These are phyloP conservation scores for Exophiala sideris DNA, from an alignment of 2,329 filamentous ascomycete species.

Conservation along the genomic window DNA sequence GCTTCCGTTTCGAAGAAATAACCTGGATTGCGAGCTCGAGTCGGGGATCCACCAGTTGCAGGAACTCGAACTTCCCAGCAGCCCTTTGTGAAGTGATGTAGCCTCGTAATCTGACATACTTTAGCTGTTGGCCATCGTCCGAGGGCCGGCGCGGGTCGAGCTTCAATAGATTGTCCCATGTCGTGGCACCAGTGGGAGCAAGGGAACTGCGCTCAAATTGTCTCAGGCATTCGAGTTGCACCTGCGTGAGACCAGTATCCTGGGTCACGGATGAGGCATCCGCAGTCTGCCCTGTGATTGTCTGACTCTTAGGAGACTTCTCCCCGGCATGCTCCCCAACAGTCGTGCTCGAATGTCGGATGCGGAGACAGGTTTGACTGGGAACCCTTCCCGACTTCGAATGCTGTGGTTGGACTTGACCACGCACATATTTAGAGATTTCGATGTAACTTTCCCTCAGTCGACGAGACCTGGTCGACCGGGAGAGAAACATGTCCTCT, in stretches of 20 bases:
- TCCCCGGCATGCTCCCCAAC: no score
- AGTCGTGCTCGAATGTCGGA: no score
- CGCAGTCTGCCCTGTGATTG: no score
- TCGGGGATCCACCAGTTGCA: constrained; percentile 20
- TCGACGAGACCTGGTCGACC: constrained; percentile 24
- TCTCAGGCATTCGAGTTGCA: constrained; percentile 6
- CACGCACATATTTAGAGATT: constrained; percentile 37
- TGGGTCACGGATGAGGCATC: neutral
- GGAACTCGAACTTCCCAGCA: constrained; percentile 20
- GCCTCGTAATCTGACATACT: constrained; percentile 16
- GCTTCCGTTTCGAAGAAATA: constrained; percentile 10
- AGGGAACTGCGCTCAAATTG: constrained; percentile 9
- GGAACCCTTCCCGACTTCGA: neutral
- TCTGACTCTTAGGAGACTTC: no score
- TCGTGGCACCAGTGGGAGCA: neutral
- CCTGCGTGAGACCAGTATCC: neutral
- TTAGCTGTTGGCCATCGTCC: neutral
- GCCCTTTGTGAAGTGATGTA: constrained; percentile 26
- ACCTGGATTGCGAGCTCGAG: constrained; percentile 27
- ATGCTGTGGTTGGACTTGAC: neutral
- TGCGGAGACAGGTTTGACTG: neutral
- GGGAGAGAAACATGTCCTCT: constrained; percentile 6
- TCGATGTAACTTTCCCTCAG: constrained; percentile 36
- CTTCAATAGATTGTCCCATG: constrained; percentile 17
- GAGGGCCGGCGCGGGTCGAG: neutral